These are phyloP conservation scores for Cladosporium sphaerospermum DNA, from an alignment of 2,329 filamentous ascomycete species.

Conservation along the genomic window DNA sequence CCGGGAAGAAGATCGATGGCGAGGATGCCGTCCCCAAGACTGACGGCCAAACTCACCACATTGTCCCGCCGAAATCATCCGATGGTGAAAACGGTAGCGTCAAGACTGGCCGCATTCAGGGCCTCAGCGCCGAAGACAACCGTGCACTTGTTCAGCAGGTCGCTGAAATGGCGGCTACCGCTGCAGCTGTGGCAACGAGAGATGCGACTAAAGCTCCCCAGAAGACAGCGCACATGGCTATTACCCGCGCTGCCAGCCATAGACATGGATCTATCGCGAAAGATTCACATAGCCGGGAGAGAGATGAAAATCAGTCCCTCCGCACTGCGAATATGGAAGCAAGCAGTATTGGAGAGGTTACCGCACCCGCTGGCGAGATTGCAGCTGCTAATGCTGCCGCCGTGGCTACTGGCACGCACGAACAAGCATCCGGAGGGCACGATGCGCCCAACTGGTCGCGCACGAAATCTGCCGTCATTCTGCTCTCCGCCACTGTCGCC, in stretches of 20 bases:
- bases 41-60: conserved; percentile 47
- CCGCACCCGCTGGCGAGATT: neutral
- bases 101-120: conserved; percentile 44
- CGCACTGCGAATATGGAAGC: conserved; percentile 7
- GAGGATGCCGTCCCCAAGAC: conserved; percentile 14
- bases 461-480: conserved; percentile 79
- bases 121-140: conserved; percentile 77
- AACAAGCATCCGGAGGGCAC: conserved; percentile 60
- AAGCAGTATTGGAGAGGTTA: neutral
- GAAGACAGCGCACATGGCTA: conserved; percentile 42
- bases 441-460: conserved; percentile 99
- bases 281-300: neutral
- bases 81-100: conserved; percentile 39
- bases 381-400: conserved; percentile 2
- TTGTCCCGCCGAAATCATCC: conserved; percentile 65
- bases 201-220: conserved; percentile 57
- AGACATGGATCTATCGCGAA: neutral
- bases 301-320: neutral
- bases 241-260: conserved; percentile 14
- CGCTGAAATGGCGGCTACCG: conserved; percentile 87
- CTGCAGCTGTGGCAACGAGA: conserved; percentile 76
- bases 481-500: conserved; percentile 80
- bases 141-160: conserved; percentile 76
- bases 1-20: conserved; percentile 13
- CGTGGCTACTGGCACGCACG: conserved; percentile 6